Conservation (phyloP, 306 rosid species). For the Castanopsis chinensis region DNA sequence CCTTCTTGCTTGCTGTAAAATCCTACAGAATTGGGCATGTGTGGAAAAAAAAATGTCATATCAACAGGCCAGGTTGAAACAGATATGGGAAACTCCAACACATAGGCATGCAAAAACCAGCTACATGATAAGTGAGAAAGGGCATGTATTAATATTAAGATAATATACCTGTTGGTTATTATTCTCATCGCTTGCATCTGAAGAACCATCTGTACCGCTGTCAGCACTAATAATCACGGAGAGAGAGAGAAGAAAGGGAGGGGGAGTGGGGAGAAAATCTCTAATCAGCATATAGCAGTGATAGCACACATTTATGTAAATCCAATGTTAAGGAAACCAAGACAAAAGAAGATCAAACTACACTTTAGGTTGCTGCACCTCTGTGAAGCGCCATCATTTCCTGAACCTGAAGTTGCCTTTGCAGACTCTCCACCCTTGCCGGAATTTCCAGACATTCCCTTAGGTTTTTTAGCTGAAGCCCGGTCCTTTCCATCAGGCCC, state of each 20-base stretch:
- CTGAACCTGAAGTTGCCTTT: conserved; percentile 86
- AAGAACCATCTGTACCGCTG: conserved; percentile 87
- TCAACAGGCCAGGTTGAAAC: conserved; percentile 14
- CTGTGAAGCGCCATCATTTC: conserved; percentile 86
- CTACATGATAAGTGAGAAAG: conserved; percentile 3
- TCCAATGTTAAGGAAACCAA: conserved; percentile 12
- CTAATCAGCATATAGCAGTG: not conserved
- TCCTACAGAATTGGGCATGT: conserved; percentile 44
- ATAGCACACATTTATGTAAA: not conserved
- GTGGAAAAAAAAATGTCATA: conserved; percentile 11
- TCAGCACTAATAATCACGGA: conserved; percentile 54
- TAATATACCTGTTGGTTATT: conserved; percentile 66
- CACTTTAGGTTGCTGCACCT: conserved; percentile 53
- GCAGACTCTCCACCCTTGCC: conserved; percentile 74
- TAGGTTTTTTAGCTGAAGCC: conserved; percentile 56
- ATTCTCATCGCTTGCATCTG: conserved; percentile 85
- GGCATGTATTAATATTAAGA: not conserved
- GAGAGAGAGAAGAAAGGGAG: too few relatives aligned
- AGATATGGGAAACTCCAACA: not conserved
- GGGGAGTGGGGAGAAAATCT: not conserved
- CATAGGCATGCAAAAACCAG: not conserved
- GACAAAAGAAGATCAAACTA: conserved; percentile 16
- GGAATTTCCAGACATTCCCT: conserved; percentile 58
- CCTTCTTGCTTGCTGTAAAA: conserved; percentile 61
- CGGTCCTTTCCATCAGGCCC: conserved; percentile 73